Base-by-base conservation (phyloP, 2,329 filamentous ascomycete species). In the Sporothrix brunneoviolacea region DNA sequence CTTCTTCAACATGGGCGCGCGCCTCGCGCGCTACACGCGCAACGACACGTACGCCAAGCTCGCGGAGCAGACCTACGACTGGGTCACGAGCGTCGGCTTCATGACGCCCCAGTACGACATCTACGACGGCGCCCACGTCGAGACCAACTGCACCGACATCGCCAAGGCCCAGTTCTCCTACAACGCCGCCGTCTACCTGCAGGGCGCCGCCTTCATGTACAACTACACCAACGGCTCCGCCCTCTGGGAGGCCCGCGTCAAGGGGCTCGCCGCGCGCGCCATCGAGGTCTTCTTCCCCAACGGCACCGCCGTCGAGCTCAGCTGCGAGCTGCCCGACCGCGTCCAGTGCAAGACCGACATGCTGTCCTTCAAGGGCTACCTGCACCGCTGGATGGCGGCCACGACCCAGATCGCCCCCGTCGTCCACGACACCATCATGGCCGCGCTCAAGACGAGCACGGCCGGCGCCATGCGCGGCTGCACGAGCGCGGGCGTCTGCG, bases 1-100 rank as follows among this genome's bases (percentile, higher is more conserved):
- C 54, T 75, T 77, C 59, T 75, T 79, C 64, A 74, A 76, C 52
- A 60, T 77, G 22, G 71, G 69, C 15, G 74, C 83, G 4, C 77
- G 83, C 3, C 71, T 88, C 2, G 82, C 80, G 0, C 71, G 76
- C 4, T 93, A 89, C 64, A 94, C 89, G 0, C 80, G 80, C 15
- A 91, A 94, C 60, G 62, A 74, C 40, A 87, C 86, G 0, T 95
- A 94, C 62, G 75, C 80, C 1, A 77, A 88, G 9, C 90, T 86
- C 86, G 88, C 88, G 0, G 77, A 81, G n/a, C 81, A 70, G 56
- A 77, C 80, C 1, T 95, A 88, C 70, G 73, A 87, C 45, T 88
- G 84, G 84, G 80, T 80, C 63, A 62, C 65, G 6, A 63, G 61
- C 6, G 69, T 81, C 36, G 72, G 77, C 0, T 74, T 88, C 45